phyloP scores from a whole-genome alignment of 257 asterid genomes.

The Capsicum baccatum region DNA sequence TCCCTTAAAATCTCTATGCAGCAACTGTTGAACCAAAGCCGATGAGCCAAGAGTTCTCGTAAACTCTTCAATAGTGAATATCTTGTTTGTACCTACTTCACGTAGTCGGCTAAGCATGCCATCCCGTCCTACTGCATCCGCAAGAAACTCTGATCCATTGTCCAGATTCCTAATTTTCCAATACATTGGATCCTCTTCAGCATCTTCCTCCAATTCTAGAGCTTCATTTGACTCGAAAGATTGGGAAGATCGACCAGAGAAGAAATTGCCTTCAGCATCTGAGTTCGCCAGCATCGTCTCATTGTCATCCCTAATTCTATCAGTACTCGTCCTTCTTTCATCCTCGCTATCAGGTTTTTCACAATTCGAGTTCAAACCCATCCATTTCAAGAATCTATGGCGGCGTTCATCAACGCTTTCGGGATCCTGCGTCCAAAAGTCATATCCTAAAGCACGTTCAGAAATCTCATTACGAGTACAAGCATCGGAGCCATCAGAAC shows the following conservation, averaged over 20 bases:
- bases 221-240: slow-evolving; percentile 45
- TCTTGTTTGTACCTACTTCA: slow-evolving; percentile 61
- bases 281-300: slow-evolving; percentile 52
- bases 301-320: slow-evolving; percentile 48
- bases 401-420: slow-evolving; percentile 74
- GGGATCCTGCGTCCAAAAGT: slow-evolving; percentile 70
- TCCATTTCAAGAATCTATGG: slow-evolving; percentile 62
- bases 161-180: slow-evolving; percentile 57
- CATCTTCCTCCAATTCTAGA: slow-evolving; percentile 39
- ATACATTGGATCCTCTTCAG: slow-evolving; percentile 38
- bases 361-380: slow-evolving; percentile 63
- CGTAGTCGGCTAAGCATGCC: slow-evolving; percentile 52
- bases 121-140: slow-evolving; percentile 51
- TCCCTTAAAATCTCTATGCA: slow-evolving; percentile 53
- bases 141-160: slow-evolving; percentile 54
- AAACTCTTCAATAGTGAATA: slow-evolving; percentile 64
- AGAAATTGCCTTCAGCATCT: slow-evolving; percentile 47
- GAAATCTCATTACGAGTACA: slow-evolving; percentile 49
- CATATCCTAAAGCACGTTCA: slow-evolving; percentile 58
- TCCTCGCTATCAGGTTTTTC: slow-evolving; percentile 36
- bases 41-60: slow-evolving; percentile 68
- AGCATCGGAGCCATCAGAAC: slow-evolving; percentile 55
- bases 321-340: slow-evolving; percentile 29
- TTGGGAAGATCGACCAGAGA: slow-evolving; percentile 50
- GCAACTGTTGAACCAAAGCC: slow-evolving; percentile 53